These are phyloP conservation scores for Bauhinia variegata DNA, from an alignment of 306 rosid genomes.

Conservation along the genomic window DNA sequence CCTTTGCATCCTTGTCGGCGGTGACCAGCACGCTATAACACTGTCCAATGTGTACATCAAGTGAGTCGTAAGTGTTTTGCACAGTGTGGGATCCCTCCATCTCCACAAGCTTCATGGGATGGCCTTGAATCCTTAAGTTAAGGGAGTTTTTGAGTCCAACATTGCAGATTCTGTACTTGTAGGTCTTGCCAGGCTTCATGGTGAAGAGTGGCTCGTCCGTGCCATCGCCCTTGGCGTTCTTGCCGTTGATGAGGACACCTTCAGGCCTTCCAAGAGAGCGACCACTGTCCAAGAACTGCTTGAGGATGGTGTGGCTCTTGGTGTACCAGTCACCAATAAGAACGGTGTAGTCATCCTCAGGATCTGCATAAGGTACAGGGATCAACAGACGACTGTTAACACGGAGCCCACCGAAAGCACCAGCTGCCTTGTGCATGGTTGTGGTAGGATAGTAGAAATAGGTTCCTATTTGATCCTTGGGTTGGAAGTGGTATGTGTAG, in stretches of 20 bases:
- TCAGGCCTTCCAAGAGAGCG: constrained; percentile 52
- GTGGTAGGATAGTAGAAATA: constrained; percentile 55
- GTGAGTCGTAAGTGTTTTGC: too few species aligned
- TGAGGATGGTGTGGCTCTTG: constrained; percentile 51
- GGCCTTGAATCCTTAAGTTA: too few species aligned
- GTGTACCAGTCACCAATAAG: constrained; percentile 66
- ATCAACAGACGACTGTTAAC: constrained; percentile 54
- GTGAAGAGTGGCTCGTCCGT: constrained; percentile 55
- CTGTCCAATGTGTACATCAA: too few species aligned
- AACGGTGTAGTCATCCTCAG: too few species aligned
- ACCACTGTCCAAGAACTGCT: constrained; percentile 45
- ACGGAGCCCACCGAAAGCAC: constrained; percentile 59
- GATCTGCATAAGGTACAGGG: constrained; percentile 44
- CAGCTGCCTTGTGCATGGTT: constrained; percentile 51
- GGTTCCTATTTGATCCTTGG: constrained; percentile 26
- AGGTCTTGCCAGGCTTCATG: constrained; percentile 38
- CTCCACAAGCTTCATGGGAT: too few species aligned
- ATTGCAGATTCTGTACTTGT: too few species aligned
- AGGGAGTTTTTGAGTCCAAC: too few species aligned
- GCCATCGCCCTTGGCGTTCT: constrained; percentile 41
- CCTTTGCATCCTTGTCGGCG: too few species aligned
- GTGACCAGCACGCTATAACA: too few species aligned
- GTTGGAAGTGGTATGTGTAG: constrained; percentile 55
- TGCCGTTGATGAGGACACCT: constrained; percentile 62
- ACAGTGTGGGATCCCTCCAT: too few species aligned